These are phyloP conservation scores for Calocera viscosa DNA, from an alignment of 768 basidiomycete genomes.

Conservation along the genomic window DNA sequence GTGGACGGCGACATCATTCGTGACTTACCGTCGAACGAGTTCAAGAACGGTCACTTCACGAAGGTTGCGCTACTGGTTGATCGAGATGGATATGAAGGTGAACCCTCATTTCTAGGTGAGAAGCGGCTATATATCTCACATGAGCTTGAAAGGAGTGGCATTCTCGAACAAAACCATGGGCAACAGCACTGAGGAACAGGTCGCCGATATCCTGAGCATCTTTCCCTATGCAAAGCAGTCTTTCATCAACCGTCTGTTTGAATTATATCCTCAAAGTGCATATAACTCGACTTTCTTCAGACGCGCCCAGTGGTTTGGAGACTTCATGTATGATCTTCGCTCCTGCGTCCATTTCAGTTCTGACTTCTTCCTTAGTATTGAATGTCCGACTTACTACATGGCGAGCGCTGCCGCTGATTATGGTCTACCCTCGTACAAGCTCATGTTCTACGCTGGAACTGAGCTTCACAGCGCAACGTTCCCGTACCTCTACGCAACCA, in stretches of 20 bases:
- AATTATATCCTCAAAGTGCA: not conserved
- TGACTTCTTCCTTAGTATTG: not conserved
- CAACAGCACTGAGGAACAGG: not conserved
- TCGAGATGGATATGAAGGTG: conserved; percentile 6
- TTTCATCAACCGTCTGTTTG: not conserved
- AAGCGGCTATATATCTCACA: not conserved
- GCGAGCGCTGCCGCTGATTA: not conserved
- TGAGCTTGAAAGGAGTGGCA: not conserved
- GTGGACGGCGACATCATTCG: conserved; percentile 1
- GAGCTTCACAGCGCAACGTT: not conserved
- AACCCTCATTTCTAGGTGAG: not conserved
- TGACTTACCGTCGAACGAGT: not conserved
- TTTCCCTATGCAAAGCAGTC: not conserved
- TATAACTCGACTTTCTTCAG: not conserved
- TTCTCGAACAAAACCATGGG: not conserved
- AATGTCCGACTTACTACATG: not conserved
- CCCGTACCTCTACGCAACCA: not conserved
- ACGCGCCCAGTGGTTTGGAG: not conserved
- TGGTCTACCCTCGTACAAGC: not conserved
- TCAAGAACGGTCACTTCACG: not conserved
- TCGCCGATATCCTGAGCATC: not conserved
- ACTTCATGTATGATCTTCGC: not conserved
- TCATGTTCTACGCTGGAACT: not conserved
- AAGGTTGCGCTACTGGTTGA: not conserved
- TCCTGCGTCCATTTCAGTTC: no score